Evolutionary conservation across 2,329 filamentous ascomycete genomes (phyloP).

Genomic region (Ceratocystis diversiconidia): DNA sequence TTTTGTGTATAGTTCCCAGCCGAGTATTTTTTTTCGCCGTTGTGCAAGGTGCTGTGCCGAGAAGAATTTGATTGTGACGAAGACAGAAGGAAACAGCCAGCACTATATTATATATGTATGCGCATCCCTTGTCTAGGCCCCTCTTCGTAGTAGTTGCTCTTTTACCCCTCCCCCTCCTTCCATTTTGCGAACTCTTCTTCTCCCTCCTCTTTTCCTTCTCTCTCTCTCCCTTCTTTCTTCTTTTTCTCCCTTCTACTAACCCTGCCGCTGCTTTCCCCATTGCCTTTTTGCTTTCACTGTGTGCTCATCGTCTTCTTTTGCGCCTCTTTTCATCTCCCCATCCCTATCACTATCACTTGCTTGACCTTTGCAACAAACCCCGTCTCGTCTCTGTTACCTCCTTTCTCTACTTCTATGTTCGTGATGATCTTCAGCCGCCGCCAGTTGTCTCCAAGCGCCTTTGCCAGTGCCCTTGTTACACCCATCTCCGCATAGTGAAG

Average conservation of each 20-base stretch:
- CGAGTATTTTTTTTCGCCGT: conserved; percentile 4
- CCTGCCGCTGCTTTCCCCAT: not conserved
- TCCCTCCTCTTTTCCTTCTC: not conserved
- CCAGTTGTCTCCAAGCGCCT: conserved; percentile 14
- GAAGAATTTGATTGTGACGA: conserved; percentile 7
- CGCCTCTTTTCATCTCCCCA: not conserved
- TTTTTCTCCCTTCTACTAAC: not conserved
- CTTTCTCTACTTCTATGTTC: conserved; percentile 6
- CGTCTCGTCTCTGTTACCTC: not conserved
- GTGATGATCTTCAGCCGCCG: conserved; percentile 15
- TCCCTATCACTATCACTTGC: not conserved
- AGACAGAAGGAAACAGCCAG: not conserved
- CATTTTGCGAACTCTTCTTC: not conserved
- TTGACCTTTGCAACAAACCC: not conserved
- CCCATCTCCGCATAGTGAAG: conserved; percentile 1
- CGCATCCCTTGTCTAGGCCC: not conserved
- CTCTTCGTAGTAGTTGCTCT: not conserved
- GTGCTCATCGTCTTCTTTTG: not conserved
- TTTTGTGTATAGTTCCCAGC: conserved; percentile 7
- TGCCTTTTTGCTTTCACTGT: not conserved
- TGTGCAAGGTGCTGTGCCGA: not conserved
- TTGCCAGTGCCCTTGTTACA: conserved; percentile 8
- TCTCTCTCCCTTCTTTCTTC: not conserved
- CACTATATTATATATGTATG: not conserved
- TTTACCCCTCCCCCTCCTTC: not conserved